Percentiles rank a stretch among this genome's conserved stretches.
These are phyloP conservation scores for Sutorius eximius DNA, from an alignment of 1,284 basidiomycete genomes.

Conservation along the genomic window DNA sequence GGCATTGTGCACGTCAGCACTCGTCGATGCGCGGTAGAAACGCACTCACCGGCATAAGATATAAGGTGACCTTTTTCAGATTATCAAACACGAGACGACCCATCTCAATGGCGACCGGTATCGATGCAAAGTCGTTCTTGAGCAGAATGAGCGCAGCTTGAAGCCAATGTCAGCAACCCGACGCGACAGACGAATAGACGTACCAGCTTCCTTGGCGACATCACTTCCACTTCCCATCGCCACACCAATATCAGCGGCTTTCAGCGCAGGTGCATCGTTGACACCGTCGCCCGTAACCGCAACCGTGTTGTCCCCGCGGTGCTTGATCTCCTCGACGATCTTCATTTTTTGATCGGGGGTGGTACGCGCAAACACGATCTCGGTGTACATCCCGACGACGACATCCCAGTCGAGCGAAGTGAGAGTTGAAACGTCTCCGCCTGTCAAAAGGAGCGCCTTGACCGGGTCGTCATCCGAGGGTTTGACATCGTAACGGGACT, in stretches of 20 bases:
- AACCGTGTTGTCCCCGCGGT: slow-evolving; percentile 45
- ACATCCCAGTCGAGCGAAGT: slow-evolving; percentile 50
- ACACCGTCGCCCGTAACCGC: slow-evolving; percentile 60
- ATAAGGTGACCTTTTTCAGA: slow-evolving; percentile 46
- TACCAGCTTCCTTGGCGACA: slow-evolving; percentile 69
- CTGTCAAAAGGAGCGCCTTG: slow-evolving; percentile 44
- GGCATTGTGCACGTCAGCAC: background rate
- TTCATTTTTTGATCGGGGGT: slow-evolving; percentile 61
- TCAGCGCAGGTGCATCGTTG: slow-evolving; percentile 61
- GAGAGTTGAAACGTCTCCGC: slow-evolving; percentile 45
- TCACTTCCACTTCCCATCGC: slow-evolving; percentile 87
- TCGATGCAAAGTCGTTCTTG: slow-evolving; percentile 40
- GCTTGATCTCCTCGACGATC: slow-evolving; percentile 57
- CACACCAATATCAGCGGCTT: slow-evolving; percentile 84
- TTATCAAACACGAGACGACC: slow-evolving; percentile 64
- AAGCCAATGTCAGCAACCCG: background rate
- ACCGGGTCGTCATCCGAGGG: slow-evolving; percentile 32
- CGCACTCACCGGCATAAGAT: slow-evolving; percentile 38
- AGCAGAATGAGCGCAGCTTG: slow-evolving; percentile 33
- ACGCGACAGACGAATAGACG: background rate
- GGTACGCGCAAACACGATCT: slow-evolving; percentile 63
- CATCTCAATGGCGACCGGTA: slow-evolving; percentile 41
- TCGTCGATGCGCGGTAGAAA: background rate
- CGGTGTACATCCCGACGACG: slow-evolving; percentile 47
- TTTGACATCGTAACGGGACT: slow-evolving; percentile 38